Percentiles rank a stretch among this genome's conserved stretches.
Evolutionary conservation across 2,329 filamentous ascomycete genomes (phyloP).

Genomic region (Penicillium sumatraense): DNA sequence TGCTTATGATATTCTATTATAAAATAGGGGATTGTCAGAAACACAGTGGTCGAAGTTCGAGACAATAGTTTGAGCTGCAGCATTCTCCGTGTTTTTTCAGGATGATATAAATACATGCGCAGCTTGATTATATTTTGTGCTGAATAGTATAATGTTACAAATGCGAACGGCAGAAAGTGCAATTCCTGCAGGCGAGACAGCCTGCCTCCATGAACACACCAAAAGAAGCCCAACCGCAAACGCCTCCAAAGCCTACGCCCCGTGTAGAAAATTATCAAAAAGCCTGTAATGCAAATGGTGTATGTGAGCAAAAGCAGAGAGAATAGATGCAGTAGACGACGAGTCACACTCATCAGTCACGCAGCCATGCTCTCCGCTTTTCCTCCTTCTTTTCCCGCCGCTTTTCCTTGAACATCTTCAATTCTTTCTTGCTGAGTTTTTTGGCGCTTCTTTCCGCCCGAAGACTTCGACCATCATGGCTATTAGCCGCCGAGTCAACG

Average conservation of each 20-base stretch:
- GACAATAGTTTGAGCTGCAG: too few species aligned
- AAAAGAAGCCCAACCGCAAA: conserved; percentile 19
- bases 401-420: conserved; percentile 92
- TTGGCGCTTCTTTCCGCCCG: conserved; percentile 88
- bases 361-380: conserved; percentile 88
- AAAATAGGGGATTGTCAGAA: too few species aligned
- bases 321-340: neutral
- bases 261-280: conserved; percentile 22
- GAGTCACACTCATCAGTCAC: conserved; percentile 64
- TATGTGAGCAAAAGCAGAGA: conserved; percentile 11
- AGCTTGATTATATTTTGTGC: neutral
- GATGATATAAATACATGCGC: too few species aligned
- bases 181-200: neutral
- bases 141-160: conserved; percentile 21
- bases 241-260: conserved; percentile 21
- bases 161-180: conserved; percentile 10
- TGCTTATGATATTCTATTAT: too few species aligned
- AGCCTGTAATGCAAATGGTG: conserved; percentile 16
- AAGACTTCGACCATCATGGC: conserved; percentile 85
- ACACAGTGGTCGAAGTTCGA: too few species aligned
- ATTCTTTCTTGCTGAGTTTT: conserved; percentile 80
- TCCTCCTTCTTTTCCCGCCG: conserved; percentile 88
- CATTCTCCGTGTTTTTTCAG: too few species aligned
- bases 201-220: conserved; percentile 22
- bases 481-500: conserved; percentile 89